Conservation (phyloP, 306 rosid species). For the Cucurbita maxima region DNA sequence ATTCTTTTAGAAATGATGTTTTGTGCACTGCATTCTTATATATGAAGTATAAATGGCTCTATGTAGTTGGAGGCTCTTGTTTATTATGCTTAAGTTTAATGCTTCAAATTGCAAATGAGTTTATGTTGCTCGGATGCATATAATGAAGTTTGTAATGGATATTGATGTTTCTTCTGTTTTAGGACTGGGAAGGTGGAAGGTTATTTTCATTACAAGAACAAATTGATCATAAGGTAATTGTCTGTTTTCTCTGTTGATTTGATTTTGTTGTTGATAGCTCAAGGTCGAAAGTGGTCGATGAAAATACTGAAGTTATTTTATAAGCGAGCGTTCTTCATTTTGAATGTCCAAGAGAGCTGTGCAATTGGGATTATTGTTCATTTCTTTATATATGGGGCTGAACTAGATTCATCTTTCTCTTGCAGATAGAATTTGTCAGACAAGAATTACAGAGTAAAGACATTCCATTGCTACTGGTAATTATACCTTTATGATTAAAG, state of each 20-base stretch:
- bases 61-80: neutral
- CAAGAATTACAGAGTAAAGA: conserved; percentile 45
- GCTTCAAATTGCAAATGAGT: neutral
- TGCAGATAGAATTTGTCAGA: conserved; percentile 57
- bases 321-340: neutral
- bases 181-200: conserved; percentile 75
- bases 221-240: conserved; percentile 62
- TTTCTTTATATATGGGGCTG: neutral
- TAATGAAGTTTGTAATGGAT: neutral
- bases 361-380: neutral
- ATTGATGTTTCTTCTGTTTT: conserved; percentile 9
- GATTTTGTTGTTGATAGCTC: neutral
- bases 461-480: conserved; percentile 71
- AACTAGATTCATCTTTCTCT: conserved; percentile 6
- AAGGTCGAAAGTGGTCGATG: neutral
- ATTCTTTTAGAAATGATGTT: neutral
- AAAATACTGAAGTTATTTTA: conserved; percentile 7
- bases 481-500: conserved; percentile 7
- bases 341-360: no score
- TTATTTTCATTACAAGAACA: conserved; percentile 81
- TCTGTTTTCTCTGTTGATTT: conserved; percentile 6
- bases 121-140: neutral
- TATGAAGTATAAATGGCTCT: neutral
- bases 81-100: neutral
- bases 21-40: neutral